Evolutionary conservation across 2,329 filamentous ascomycete genomes (phyloP).

Genomic region (Verticillium dahliae): DNA sequence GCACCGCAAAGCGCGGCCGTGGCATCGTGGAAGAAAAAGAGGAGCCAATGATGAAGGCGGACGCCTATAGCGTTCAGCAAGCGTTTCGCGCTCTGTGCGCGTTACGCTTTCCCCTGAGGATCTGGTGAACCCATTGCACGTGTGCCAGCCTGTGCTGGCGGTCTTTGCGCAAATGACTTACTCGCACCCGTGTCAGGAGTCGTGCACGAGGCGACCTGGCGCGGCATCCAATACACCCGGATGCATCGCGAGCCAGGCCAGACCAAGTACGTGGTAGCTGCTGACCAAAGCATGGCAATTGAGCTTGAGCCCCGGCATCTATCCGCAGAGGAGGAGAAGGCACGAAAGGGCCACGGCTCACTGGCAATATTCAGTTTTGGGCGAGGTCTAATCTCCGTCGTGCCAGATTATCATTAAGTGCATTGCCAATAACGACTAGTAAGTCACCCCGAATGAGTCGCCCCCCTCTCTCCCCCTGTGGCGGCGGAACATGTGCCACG

Average conservation of each 20-base stretch:
- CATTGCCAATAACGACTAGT: background rate
- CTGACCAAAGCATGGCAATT: background rate
- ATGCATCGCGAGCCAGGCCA: background rate
- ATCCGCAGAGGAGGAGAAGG: background rate
- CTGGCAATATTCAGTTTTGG: background rate
- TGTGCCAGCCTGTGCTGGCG: background rate
- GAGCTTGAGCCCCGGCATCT: background rate
- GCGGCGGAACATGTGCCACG: too few species aligned
- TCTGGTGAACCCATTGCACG: background rate
- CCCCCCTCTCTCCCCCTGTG: background rate
- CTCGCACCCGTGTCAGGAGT: background rate
- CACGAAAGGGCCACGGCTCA: background rate
- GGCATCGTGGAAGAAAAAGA: background rate
- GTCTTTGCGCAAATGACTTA: background rate
- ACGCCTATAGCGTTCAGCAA: background rate
- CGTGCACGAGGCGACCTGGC: background rate
- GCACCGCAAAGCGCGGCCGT: background rate
- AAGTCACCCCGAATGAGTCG: background rate
- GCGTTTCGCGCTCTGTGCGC: background rate
- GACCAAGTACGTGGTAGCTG: background rate
- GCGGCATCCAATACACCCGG: background rate
- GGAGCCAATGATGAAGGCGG: background rate
- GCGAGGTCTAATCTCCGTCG: background rate
- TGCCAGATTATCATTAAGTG: background rate
- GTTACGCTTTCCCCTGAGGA: background rate